Base-by-base conservation (phyloP, 2,329 filamentous ascomycete species). In the Didymella arachidicola region DNA sequence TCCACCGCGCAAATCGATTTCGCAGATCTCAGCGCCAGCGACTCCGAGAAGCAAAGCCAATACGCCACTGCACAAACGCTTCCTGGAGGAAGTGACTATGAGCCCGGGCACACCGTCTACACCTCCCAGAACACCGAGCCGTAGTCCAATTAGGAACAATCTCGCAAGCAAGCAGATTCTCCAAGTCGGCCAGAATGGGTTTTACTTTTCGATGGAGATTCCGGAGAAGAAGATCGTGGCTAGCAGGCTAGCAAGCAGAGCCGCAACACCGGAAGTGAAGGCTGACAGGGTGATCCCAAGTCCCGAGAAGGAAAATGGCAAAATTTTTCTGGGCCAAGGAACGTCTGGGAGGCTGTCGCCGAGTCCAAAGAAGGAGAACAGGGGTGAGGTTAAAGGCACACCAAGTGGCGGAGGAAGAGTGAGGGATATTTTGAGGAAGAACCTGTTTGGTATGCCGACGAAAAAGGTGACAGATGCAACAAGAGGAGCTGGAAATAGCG, bases 171-270 rank as follows among this genome's bases (percentile, higher is more conserved):
- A 18, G 11, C 25, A 30, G 43, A 59, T 42, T 11, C 41, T 70
- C 11, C 62, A 70, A 51, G 54, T 70, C 19, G 62, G 62, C 8
- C 60, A 57, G 32, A 62, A 64, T 47, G 64, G 60, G 0, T 70
- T 70, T 42, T 65, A 68, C 22, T 69, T 68, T 34, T 60, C 62
- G 3, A 63, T 61, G 30, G 67, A 70, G 46, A 48, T 69, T 4
- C 58, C 68, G 6, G 48, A 59, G 29, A 69, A 65, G 57, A 53
- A 58, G 14, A 48, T 49, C 7, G 46, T 49, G 38, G 46, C 56
- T 7, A 50, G 53, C 11, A 60, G 43, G 32, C 36, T 48, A 32
- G 46, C 60, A 14, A 50, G 53, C 16, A 60, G 43, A 22, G 43
- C 45, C 27, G 57, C 56, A 19, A 58, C 62, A 11, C 55, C 54